phyloP scores from a whole-genome alignment of 345 rosid genomes.

The Lepidium africanum region DNA sequence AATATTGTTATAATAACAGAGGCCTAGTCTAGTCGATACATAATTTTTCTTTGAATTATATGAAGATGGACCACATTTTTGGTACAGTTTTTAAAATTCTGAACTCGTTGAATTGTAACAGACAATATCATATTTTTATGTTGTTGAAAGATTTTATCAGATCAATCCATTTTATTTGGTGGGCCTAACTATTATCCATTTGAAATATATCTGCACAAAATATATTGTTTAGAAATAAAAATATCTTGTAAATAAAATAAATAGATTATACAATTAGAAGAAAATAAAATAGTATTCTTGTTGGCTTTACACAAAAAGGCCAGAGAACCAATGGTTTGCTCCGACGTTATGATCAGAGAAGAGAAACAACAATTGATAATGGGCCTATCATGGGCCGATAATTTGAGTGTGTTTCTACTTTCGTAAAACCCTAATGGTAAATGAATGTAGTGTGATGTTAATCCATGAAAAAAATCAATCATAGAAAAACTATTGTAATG shows the following conservation, averaged over 20 bases:
- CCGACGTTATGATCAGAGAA: slow-evolving; percentile 1
- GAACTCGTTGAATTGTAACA: neutral
- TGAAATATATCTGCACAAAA: neutral
- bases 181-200: slow-evolving; percentile 1
- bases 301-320: neutral
- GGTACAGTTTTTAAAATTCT: neutral
- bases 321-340: neutral
- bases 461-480: neutral
- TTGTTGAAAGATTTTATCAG: neutral
- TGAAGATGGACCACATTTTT: slow-evolving; percentile 14
- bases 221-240: neutral
- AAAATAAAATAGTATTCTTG: no score
- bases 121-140: neutral
- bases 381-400: slow-evolving; percentile 8
- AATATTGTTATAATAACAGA: neutral
- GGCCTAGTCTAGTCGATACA: neutral
- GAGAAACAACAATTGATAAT: neutral
- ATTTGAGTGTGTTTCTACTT: neutral
- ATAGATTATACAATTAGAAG: no score
- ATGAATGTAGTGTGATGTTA: no score
- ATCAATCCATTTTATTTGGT: slow-evolving; percentile 1
- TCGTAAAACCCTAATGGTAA: neutral
- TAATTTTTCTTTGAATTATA: neutral
- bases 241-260: neutral
- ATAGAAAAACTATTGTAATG: neutral